Conservation (phyloP, 2,329 filamentous ascomycete species). For the Alternaria atra region DNA sequence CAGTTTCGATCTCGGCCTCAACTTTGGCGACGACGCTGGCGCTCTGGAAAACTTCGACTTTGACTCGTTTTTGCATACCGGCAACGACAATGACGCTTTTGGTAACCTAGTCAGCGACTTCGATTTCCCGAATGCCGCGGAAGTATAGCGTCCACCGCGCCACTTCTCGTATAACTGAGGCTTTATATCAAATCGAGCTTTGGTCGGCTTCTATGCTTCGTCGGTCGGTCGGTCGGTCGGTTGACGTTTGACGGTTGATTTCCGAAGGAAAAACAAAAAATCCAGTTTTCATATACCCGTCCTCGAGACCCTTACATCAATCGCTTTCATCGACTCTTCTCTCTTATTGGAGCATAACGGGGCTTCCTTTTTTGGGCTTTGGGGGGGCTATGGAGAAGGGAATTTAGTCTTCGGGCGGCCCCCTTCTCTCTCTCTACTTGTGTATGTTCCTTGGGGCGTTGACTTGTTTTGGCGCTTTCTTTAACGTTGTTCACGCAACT, state of each 20-base stretch:
- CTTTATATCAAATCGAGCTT: not conserved
- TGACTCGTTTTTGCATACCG: constrained; percentile 70
- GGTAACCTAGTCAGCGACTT: constrained; percentile 45
- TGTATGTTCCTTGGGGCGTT: not conserved
- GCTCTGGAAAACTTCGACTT: constrained; percentile 74
- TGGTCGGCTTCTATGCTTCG: not conserved
- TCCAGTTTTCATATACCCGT: constrained; percentile 33
- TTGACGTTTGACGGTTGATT: not conserved
- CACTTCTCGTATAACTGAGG: no score
- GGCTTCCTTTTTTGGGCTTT: not conserved
- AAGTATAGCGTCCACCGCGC: constrained; percentile 23
- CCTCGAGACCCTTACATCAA: constrained; percentile 19
- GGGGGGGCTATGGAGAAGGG: not conserved
- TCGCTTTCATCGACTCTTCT: constrained; percentile 19
- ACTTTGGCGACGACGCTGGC: constrained; percentile 64
- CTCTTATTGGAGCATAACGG: constrained; percentile 26
- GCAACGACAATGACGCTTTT: constrained; percentile 55
- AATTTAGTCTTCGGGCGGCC: not conserved
- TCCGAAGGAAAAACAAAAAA: constrained; percentile 22
- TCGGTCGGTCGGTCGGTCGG: not conserved
- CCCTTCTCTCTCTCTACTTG: not conserved
- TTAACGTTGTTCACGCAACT: not conserved
- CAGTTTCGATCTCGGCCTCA: constrained; percentile 52
- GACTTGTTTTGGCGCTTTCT: not conserved
- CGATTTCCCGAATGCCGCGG: constrained; percentile 48